phyloP scores from a whole-genome alignment of 805 yeast species.

The Schizosaccharomyces octosporus region DNA sequence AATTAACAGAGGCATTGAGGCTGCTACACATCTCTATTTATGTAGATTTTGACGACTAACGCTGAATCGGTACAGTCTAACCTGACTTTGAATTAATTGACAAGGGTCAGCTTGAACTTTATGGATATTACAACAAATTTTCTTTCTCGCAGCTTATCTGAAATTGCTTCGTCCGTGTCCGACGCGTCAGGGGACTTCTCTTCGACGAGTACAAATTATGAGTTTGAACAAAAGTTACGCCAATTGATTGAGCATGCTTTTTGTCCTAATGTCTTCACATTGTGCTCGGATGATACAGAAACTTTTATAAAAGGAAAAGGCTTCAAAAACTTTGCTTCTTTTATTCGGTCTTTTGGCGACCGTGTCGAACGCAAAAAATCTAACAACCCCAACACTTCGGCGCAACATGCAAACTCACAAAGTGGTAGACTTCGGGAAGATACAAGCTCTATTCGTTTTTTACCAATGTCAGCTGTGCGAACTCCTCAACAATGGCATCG shows the following conservation, averaged over 20 bases:
- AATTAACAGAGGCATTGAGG: too few species aligned
- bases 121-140: not conserved
- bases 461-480: not conserved
- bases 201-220: not conserved
- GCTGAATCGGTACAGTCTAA: too few species aligned
- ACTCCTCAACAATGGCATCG: constrained; percentile 1
- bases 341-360: constrained; percentile 33
- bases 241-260: not conserved
- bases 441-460: not conserved
- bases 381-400: constrained; percentile 16
- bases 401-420: not conserved
- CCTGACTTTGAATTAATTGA: too few species aligned
- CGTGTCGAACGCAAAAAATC: constrained; percentile 21
- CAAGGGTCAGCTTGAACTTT: not conserved
- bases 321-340: constrained; percentile 21
- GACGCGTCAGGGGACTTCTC: not conserved
- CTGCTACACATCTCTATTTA: too few species aligned
- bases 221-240: not conserved
- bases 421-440: not conserved
- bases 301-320: constrained; percentile 20
- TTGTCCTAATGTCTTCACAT: constrained; percentile 25
- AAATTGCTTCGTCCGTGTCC: not conserved
- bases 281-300: constrained; percentile 24
- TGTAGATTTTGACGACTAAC: too few species aligned
- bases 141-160: not conserved